A percentile compares a stretch with the other conserved stretches of the same genome.
phyloP scores from a whole-genome alignment of 2,329 filamentous ascomycete genomes.

The Cephalotrichum gorgonifer region DNA sequence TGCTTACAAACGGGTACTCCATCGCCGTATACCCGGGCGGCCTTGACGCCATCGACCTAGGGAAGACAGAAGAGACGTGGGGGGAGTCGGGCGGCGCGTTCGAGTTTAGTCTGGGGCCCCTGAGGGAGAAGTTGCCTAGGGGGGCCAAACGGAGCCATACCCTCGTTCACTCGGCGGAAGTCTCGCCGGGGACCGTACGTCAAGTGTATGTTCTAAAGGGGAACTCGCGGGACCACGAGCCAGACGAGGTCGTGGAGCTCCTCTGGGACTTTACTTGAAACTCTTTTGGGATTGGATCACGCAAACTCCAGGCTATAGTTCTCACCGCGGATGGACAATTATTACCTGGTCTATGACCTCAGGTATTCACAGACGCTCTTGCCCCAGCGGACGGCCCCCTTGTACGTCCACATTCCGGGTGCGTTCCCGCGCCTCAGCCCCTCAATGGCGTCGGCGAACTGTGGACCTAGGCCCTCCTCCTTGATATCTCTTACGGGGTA shows the following conservation, averaged over 20 bases:
- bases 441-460: slow-evolving; percentile 41
- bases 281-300: no score
- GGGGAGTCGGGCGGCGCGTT: slow-evolving; percentile 33
- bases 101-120: slow-evolving; percentile 42
- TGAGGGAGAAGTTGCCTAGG: slow-evolving; percentile 24
- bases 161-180: slow-evolving; percentile 32
- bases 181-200: slow-evolving; percentile 11
- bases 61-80: slow-evolving; percentile 45
- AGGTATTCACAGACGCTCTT: slow-evolving; percentile 35
- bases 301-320: no score
- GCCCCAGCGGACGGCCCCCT: slow-evolving; percentile 36
- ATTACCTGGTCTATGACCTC: slow-evolving; percentile 15
- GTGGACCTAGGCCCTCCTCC: slow-evolving; percentile 32
- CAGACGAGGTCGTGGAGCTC: slow-evolving; percentile 38
- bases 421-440: slow-evolving; percentile 39
- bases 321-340: no score
- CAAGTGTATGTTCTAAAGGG: slow-evolving; percentile 33
- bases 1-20: slow-evolving; percentile 51
- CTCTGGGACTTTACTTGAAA: slow-evolving; percentile 24
- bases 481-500: slow-evolving; percentile 38
- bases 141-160: slow-evolving; percentile 40
- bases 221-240: slow-evolving; percentile 12
- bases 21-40: slow-evolving; percentile 36
- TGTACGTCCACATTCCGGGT: slow-evolving; percentile 43
- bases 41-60: slow-evolving; percentile 27